Percentiles rank a stretch among this genome's conserved stretches.
Evolutionary conservation across 1,284 basidiomycete species (phyloP).

Genomic region (Crepidotus sp.): DNA sequence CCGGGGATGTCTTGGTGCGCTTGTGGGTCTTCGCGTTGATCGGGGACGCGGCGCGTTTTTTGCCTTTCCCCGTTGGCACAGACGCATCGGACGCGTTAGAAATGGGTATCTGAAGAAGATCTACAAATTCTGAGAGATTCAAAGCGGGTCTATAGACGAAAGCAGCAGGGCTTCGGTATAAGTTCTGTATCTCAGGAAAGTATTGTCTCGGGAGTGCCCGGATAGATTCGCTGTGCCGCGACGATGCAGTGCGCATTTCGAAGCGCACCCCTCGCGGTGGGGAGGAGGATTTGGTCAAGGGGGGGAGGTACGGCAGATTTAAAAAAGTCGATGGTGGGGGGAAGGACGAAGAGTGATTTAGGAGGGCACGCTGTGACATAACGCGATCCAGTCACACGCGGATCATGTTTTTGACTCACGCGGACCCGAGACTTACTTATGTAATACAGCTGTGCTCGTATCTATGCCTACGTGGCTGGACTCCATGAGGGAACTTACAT

Average conservation of each 20-base stretch:
- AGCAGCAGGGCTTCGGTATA: slow-evolving; percentile 12
- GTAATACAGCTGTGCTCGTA: too few relatives aligned
- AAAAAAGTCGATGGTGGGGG: neutral
- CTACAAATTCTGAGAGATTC: slow-evolving; percentile 2
- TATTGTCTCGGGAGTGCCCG: slow-evolving; percentile 18
- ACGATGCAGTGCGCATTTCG: slow-evolving; percentile 22
- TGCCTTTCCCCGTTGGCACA: slow-evolving; percentile 10
- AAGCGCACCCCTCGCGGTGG: neutral
- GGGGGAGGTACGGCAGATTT: neutral
- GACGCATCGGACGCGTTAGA: slow-evolving; percentile 13
- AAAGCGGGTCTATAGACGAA: slow-evolving; percentile 8
- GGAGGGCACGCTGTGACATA: neutral
- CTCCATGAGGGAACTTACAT: too few relatives aligned
- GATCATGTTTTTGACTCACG: too few relatives aligned
- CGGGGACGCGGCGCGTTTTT: slow-evolving; percentile 15
- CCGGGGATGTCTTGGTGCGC: slow-evolving; percentile 15
- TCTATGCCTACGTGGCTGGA: too few relatives aligned
- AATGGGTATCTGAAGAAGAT: slow-evolving; percentile 10
- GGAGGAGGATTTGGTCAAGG: neutral
- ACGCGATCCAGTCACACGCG: too few relatives aligned
- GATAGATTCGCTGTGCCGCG: slow-evolving; percentile 23
- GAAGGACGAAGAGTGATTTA: neutral
- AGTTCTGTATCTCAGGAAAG: slow-evolving; percentile 19
- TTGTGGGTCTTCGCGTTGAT: slow-evolving; percentile 1
- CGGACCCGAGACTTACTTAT: too few relatives aligned